Conservation (phyloP, 2,329 filamentous ascomycete genomes). For the Colletotrichum aenigma region DNA sequence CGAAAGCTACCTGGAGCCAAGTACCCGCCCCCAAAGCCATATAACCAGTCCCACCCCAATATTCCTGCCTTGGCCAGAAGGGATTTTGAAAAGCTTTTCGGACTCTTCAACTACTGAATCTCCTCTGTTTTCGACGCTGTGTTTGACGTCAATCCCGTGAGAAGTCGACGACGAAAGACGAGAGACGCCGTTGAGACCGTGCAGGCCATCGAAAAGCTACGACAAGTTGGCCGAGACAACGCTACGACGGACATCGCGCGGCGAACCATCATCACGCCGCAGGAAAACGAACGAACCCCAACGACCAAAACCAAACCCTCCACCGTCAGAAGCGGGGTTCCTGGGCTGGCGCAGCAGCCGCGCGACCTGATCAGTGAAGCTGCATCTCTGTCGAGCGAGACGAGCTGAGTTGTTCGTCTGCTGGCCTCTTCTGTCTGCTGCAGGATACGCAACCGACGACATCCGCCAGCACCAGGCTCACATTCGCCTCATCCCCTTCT, state of each 20-base stretch:
- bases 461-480: not conserved
- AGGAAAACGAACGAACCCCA: not conserved
- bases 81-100: constrained; percentile 3
- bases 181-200: not conserved
- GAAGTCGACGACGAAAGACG: not conserved
- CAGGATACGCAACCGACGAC: not conserved
- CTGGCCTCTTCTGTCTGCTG: not conserved
- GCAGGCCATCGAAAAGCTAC: not conserved
- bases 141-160: not conserved
- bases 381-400: not conserved
- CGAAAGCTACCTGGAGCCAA: constrained; percentile 2
- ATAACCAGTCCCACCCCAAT: constrained; percentile 14
- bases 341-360: not conserved
- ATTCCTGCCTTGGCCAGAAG: not conserved
- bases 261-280: constrained; percentile 4
- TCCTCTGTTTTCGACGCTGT: not conserved
- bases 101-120: not conserved
- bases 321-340: constrained; percentile 10
- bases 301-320: not conserved
- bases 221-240: not conserved
- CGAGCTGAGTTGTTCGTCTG: not conserved
- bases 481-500: not conserved
- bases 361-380: constrained; percentile 2
- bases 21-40: not conserved
- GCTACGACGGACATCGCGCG: not conserved